Evolutionary conservation across 768 basidiomycete species (phyloP), one percentile per base, ranked within the genome.

Genomic region (Pleurotus sapidus): DNA sequence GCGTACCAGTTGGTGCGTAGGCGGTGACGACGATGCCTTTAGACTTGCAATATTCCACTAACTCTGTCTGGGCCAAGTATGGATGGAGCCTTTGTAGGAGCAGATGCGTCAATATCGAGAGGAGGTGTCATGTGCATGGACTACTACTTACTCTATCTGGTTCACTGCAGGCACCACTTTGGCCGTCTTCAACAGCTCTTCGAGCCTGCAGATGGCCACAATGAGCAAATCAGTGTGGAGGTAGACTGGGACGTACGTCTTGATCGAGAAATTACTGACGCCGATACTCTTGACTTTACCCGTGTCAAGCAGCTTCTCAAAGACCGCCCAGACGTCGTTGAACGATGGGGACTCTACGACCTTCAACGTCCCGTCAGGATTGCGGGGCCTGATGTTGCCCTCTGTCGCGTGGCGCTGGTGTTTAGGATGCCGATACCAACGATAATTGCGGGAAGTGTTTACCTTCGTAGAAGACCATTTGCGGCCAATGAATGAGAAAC

Each of bases 191-290:
- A 74, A 62, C 8, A 81, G 69, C 37, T 74, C 61, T 34, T 76
- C 72, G 7, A 79, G 67, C 6, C 76, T 78, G 43, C 20, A 20
- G 14, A 30, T 11, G 54, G 9, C 1, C 30, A 34, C 20, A 20
- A 20, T 34, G 30, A 34, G 9, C 9, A 11, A 34, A 9, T 34
- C 30, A 34, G 11, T 8, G 9, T 34, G 9, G 4, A 34, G 11
- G 30, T 34, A 11, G 1, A 34, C 1, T 15, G 27, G 5, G 65
- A 20, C 75, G 14, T 57, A 83, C 80, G 74, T 83, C 61, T 84
- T 81, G 57, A 83, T 69, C 2, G 80, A 82, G 62, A 84, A 85
- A 65, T 86, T 86, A 66, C 80, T 81, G 46, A 86, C 81, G 0
- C 84, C 83, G 58, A 84, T 81, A 1, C 80, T 77, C 54, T 66